Conservation (phyloP, 208 protist genomes). For the Trypanosoma rangeli region DNA sequence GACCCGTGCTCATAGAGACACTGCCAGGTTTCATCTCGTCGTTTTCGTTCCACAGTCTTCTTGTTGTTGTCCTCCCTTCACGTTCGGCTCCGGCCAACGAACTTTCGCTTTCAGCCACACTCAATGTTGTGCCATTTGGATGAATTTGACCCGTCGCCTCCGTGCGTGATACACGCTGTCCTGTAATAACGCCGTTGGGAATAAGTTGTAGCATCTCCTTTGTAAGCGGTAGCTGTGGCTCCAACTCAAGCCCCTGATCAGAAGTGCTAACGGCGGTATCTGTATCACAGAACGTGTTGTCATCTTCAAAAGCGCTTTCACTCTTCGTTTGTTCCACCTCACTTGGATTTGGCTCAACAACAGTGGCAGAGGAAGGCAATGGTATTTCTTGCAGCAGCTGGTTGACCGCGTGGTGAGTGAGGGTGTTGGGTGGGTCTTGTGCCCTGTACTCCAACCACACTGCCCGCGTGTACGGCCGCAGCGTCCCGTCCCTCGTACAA, state of each 20-base stretch:
- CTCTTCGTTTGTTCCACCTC: slow-evolving; percentile 29
- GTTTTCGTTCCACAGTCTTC: slow-evolving; percentile 13
- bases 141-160: not conserved
- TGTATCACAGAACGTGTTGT: slow-evolving; percentile 32
- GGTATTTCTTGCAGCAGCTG: slow-evolving; percentile 37
- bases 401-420: slow-evolving; percentile 36
- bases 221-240: slow-evolving; percentile 32
- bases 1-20: slow-evolving; percentile 19
- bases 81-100: slow-evolving; percentile 1
- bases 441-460: slow-evolving; percentile 37
- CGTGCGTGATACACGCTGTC: slow-evolving; percentile 1
- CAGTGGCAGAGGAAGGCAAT: slow-evolving; percentile 27
- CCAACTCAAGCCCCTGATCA: slow-evolving; percentile 27
- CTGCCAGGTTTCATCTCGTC: slow-evolving; percentile 10
- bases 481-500: slow-evolving; percentile 32
- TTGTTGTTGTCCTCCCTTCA: not conserved
- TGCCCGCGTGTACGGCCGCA: slow-evolving; percentile 24
- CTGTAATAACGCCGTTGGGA: slow-evolving; percentile 22
- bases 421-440: slow-evolving; percentile 28
- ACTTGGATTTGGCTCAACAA: slow-evolving; percentile 29
- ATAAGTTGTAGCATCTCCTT: slow-evolving; percentile 34
- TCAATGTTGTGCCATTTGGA: slow-evolving; percentile 10
- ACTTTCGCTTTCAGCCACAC: slow-evolving; percentile 10
- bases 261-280: slow-evolving; percentile 30
- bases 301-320: slow-evolving; percentile 35